Evolutionary conservation across 192 early-diverging fungal genomes (phyloP), one percentile per base, ranked within the genome.

Genomic region (Entomortierella lignicola): DNA sequence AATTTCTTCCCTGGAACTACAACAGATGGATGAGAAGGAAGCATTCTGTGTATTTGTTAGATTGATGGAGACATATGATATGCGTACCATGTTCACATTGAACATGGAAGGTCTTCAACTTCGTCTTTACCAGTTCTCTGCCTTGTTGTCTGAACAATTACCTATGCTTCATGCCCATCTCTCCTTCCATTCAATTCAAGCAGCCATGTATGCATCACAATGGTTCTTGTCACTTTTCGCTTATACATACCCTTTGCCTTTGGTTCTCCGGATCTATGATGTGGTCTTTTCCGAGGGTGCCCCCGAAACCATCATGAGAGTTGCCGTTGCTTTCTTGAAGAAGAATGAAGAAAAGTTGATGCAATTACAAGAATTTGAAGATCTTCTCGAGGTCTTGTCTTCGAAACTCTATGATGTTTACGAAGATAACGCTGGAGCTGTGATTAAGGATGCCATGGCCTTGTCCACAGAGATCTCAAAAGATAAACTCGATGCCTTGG

Each of bases 141-240:
- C 84, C 31, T 80, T 98, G 61, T 82, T 97, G 21, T 66, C 85
- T 1, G 92, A 96, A 72, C 84, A 91, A 11, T 80, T 93, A 21
- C 98, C 97, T 8, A 81, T 85, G 29, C 83, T 98, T n/a, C 83
- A 84, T 57, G 83, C 87, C 25, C 98, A 99, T 74, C 83, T 99
- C 26, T 83, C 86, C 0, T 55, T 63, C 31, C 89, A 92, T 41
- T 90, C 91, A 18, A 89, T 97, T 32, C 85, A 91, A 57, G 87
- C 92, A 0, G 92, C 91, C 54, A 97, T 97, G 94, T 99, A 95
- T 64, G 97, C 95, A 8, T 94, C 95, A 0, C 95, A 96, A 69
- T 99, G 98, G 98, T 98, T 97, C 82, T 81, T 99, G 71, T 97
- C 98, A 0, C 81, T 97, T 42, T 99, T 99, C 88, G 97, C 98